Percentiles rank a stretch among this genome's conserved stretches.
Evolutionary conservation across 495 filamentous ascomycete genomes (phyloP).

Genomic region (Podospora pseudopauciseta): DNA sequence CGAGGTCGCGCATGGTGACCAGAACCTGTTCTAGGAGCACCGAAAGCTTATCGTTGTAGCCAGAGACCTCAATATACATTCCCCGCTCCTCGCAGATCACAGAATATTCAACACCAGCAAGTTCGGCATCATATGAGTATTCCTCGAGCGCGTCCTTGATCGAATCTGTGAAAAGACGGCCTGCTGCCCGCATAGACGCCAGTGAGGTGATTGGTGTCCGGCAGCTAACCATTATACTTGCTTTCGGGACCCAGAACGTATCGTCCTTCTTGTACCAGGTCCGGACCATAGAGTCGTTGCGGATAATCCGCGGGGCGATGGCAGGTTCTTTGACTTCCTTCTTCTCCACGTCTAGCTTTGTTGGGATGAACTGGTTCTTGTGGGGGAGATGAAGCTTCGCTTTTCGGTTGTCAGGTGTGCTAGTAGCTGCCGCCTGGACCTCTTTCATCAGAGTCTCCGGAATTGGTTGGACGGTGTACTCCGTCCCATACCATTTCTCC

Average conservation of each 20-base stretch:
- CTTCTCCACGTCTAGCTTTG: slow-evolving; percentile 89
- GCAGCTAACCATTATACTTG: slow-evolving; percentile 73
- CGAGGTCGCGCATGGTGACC: slow-evolving; percentile 77
- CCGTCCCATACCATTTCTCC: slow-evolving; percentile 98
- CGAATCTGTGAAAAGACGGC: slow-evolving; percentile 78
- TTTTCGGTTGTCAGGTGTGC: slow-evolving; percentile 55
- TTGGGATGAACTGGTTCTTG: slow-evolving; percentile 94
- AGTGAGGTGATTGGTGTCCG: slow-evolving; percentile 76
- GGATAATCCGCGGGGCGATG: slow-evolving; percentile 76
- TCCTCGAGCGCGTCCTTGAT: slow-evolving; percentile 87
- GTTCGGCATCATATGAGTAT: slow-evolving; percentile 95
- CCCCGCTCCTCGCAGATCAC: slow-evolving; percentile 67
- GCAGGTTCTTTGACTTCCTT: slow-evolving; percentile 74
- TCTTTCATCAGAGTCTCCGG: slow-evolving; percentile 68
- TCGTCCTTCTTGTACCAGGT: slow-evolving; percentile 99
- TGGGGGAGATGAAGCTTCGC: slow-evolving; percentile 81
- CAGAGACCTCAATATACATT: slow-evolving; percentile 72
- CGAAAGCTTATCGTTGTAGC: slow-evolving; percentile 94
- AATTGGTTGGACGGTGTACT: slow-evolving; percentile 83
- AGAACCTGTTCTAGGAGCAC: slow-evolving; percentile 91
- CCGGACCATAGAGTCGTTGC: slow-evolving; percentile 76
- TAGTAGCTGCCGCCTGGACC: slow-evolving; percentile 60
- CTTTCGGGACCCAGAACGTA: slow-evolving; percentile 97
- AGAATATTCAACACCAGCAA: slow-evolving; percentile 84
- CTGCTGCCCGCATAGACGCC: slow-evolving; percentile 71